Conservation (phyloP, 257 asterid species). For the Linderniella brevidens region DNA sequence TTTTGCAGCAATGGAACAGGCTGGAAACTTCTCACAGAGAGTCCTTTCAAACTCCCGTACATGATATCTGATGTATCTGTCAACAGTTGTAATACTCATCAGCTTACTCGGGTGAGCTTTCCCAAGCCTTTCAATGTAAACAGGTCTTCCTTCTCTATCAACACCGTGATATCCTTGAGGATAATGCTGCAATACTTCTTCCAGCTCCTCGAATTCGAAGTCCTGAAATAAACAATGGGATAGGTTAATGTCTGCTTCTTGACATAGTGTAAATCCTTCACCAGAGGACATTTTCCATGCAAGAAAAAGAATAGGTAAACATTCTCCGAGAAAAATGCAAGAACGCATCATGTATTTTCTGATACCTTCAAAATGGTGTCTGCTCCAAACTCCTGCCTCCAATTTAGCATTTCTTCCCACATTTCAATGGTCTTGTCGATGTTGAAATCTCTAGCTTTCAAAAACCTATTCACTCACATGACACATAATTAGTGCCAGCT, state of each 20-base stretch:
- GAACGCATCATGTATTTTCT: background rate
- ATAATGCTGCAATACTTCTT: constrained; percentile 75
- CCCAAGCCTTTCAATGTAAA: constrained; percentile 94
- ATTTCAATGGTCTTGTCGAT: constrained; percentile 47
- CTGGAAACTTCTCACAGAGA: constrained; percentile 74
- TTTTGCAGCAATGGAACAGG: constrained; percentile 86
- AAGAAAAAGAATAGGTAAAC: too few relatives aligned
- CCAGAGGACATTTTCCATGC: background rate
- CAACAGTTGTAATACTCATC: constrained; percentile 60
- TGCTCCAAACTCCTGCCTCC: constrained; percentile 78
- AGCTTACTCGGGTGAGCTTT: constrained; percentile 73
- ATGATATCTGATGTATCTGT: constrained; percentile 72
- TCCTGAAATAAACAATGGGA: constrained; percentile 23
- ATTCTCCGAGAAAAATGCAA: too few relatives aligned
- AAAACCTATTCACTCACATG: constrained; percentile 34
- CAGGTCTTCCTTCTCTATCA: constrained; percentile 91
- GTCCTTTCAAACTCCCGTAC: constrained; percentile 92
- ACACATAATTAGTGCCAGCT: constrained; percentile 1
- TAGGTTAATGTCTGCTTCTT: too few relatives aligned
- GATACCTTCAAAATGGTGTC: constrained; percentile 85
- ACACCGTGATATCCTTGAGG: constrained; percentile 99
- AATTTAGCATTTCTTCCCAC: constrained; percentile 96
- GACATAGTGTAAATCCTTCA: background rate
- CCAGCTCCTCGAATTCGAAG: constrained; percentile 67
- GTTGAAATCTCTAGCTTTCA: constrained; percentile 78